Evolutionary conservation across 2,329 filamentous ascomycete genomes (phyloP).

Genomic region (Aschersonia sp.): DNA sequence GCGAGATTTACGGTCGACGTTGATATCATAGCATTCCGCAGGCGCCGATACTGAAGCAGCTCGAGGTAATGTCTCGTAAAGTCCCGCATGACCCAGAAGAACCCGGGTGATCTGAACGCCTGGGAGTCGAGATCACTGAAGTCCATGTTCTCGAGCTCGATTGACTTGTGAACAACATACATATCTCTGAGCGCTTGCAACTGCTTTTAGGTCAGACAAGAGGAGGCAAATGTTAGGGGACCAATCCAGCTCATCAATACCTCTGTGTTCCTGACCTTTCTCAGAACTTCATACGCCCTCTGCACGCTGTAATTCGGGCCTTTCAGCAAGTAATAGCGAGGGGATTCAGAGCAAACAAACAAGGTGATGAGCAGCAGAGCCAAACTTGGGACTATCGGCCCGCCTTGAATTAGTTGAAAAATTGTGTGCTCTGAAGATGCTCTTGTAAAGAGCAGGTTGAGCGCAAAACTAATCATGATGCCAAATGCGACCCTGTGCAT

Average conservation of each 20-base stretch:
- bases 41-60: slow-evolving; percentile 12
- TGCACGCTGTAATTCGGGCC: slow-evolving; percentile 20
- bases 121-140: slow-evolving; percentile 9
- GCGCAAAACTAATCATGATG: slow-evolving; percentile 18
- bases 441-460: slow-evolving; percentile 22
- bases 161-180: slow-evolving; percentile 22
- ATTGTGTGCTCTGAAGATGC: slow-evolving; percentile 6
- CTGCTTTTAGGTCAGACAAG: slow-evolving; percentile 7
- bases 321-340: slow-evolving; percentile 25
- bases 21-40: slow-evolving; percentile 17
- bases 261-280: slow-evolving; percentile 21
- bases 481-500: slow-evolving; percentile 17
- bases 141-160: slow-evolving; percentile 14
- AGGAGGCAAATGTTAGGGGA: background rate
- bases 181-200: slow-evolving; percentile 26
- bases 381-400: slow-evolving; percentile 22
- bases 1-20: slow-evolving; percentile 16
- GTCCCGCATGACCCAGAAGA: slow-evolving; percentile 13
- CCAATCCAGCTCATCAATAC: slow-evolving; percentile 1
- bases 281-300: slow-evolving; percentile 20
- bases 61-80: slow-evolving; percentile 14
- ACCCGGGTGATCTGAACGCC: slow-evolving; percentile 11
- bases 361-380: slow-evolving; percentile 17
- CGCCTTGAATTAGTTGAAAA: slow-evolving; percentile 20
- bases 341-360: slow-evolving; percentile 25